phyloP scores from a whole-genome alignment of 208 protist species.

The Balamuthia mandrillaris region DNA sequence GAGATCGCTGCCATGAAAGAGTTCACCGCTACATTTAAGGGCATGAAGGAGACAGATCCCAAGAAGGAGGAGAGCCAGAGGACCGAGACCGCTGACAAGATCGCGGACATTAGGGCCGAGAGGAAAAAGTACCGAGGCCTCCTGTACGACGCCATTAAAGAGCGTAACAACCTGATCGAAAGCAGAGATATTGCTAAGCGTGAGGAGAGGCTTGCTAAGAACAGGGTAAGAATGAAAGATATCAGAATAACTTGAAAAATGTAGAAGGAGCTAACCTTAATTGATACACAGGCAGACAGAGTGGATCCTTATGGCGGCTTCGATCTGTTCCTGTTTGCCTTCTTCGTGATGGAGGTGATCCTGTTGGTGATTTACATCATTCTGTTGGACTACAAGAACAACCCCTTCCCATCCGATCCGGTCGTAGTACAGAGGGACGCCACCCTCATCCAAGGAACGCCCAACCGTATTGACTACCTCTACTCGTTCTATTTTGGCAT shows the following conservation, averaged over 20 bases:
- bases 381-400: conserved; percentile 3
- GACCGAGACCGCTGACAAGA: neutral
- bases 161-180: neutral
- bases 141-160: conserved; percentile 9
- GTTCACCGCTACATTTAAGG: neutral
- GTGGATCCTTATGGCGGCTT: neutral
- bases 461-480: neutral
- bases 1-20: neutral
- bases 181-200: neutral
- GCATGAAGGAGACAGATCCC: neutral
- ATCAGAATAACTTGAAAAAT: neutral
- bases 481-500: neutral
- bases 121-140: neutral
- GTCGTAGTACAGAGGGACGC: neutral
- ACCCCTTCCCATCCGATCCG: neutral
- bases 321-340: neutral
- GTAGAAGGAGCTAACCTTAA: neutral
- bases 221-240: neutral
- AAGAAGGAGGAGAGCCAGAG: neutral
- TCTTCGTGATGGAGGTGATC: neutral
- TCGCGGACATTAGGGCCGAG: neutral
- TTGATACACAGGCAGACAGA: neutral
- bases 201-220: conserved; percentile 17
- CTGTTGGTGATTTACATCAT: conserved; percentile 7
- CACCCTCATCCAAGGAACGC: neutral